These are phyloP conservation scores for Leishmania tarentolae DNA, from an alignment of 208 protist genomes.

Conservation along the genomic window DNA sequence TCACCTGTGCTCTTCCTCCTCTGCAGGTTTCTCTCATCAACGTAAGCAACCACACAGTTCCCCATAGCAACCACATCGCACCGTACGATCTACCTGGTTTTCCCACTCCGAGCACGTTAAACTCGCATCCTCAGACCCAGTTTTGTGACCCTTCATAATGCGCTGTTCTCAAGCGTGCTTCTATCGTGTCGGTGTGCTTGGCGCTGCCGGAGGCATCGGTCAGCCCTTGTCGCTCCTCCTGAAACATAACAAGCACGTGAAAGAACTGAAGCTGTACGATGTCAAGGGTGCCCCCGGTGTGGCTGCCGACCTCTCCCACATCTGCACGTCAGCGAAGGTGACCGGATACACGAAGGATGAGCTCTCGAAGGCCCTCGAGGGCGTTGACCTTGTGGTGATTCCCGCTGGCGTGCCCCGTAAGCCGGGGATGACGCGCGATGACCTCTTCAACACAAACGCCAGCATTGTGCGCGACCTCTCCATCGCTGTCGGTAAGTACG, in stretches of 20 bases:
- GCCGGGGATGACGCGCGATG: constrained; percentile 96
- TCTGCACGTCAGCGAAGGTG: constrained; percentile 78
- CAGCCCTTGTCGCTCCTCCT: constrained; percentile 96
- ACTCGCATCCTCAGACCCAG: neutral
- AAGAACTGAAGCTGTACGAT: constrained; percentile 90
- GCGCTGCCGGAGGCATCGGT: constrained; percentile 96
- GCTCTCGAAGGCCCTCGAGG: constrained; percentile 73
- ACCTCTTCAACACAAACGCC: constrained; percentile 96
- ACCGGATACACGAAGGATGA: constrained; percentile 78
- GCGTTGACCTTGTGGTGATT: constrained; percentile 92
- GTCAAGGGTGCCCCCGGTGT: constrained; percentile 81
- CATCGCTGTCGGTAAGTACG: constrained; percentile 65
- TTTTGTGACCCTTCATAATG: constrained; percentile 10
- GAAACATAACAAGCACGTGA: constrained; percentile 82
- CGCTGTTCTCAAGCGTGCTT: constrained; percentile 31
- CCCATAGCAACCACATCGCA: neutral
- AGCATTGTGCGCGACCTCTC: constrained; percentile 88
- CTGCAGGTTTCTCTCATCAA: neutral
- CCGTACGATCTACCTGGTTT: neutral
- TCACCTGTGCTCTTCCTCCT: neutral
- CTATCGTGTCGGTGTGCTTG: constrained; percentile 90
- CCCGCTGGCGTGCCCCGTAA: constrained; percentile 96
- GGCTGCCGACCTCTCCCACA: constrained; percentile 91
- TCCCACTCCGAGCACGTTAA: neutral
- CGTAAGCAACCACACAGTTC: neutral